A percentile compares a stretch with the other conserved stretches of the same genome.
Evolutionary conservation across 2,329 filamentous ascomycete species (phyloP).

Genomic region (Pseudogymnoascus sp.): DNA sequence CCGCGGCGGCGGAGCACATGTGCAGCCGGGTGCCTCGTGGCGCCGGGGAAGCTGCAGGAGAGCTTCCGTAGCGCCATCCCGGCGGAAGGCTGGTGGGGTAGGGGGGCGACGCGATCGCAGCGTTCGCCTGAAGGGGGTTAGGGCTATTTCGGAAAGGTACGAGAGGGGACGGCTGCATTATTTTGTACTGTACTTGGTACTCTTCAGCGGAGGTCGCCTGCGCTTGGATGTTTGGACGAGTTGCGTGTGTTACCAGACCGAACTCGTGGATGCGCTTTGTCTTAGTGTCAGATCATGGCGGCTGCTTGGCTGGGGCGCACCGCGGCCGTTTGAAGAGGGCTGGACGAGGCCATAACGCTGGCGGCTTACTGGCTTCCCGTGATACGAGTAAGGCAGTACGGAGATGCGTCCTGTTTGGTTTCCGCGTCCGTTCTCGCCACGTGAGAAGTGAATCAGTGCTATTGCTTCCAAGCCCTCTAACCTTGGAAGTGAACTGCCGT

Average conservation of each 20-base stretch:
- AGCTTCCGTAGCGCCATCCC: not conserved
- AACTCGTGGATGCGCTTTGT: not conserved
- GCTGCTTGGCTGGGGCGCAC: not conserved
- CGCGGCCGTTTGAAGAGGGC: not conserved
- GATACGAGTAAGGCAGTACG: not conserved
- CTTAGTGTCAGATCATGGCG: not conserved
- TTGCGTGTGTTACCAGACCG: not conserved
- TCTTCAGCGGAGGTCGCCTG: not conserved
- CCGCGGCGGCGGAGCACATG: not conserved
- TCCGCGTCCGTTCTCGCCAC: not conserved
- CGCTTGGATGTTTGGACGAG: not conserved
- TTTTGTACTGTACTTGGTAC: not conserved
- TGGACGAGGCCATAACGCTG: not conserved
- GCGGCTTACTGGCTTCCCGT: not conserved
- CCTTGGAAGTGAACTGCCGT: not conserved
- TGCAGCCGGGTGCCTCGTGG: not conserved
- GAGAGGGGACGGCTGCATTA: not conserved
- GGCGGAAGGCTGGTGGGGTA: not conserved
- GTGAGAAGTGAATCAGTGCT: not conserved
- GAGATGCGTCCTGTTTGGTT: not conserved
- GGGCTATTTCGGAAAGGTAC: not conserved
- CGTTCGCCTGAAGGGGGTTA: not conserved
- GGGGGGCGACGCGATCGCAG: not conserved
- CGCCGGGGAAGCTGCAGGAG: not conserved
- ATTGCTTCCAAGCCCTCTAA: not conserved